A percentile compares a stretch with the other conserved stretches of the same genome.
Evolutionary conservation across 306 rosid species (phyloP).

Genomic region (Citrullus amarus): DNA sequence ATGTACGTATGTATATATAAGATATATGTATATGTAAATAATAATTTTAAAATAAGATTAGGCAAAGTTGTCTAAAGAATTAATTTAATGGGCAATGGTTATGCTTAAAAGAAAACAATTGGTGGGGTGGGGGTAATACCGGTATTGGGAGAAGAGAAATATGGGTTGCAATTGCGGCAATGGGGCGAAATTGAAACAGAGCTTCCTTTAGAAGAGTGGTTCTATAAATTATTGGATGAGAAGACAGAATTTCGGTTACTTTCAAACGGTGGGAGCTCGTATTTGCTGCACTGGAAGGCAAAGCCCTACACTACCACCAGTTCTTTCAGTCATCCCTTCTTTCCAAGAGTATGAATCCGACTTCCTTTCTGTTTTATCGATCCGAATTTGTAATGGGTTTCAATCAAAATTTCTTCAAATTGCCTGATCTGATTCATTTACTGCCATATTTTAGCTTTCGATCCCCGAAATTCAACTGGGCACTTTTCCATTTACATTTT

Average conservation of each 20-base stretch:
- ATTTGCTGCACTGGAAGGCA: not conserved
- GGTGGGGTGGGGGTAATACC: not conserved
- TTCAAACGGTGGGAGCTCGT: constrained; percentile 5
- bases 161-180: not conserved
- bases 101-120: no score
- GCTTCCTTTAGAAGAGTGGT: not conserved
- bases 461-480: not conserved
- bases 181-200: not conserved
- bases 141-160: not conserved
- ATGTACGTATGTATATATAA: no score
- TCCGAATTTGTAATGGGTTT: not conserved
- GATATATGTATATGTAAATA: no score
- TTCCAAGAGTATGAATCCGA: not conserved
- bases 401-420: not conserved
- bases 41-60: no score
- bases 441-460: not conserved
- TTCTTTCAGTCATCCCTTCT: not conserved
- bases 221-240: not conserved
- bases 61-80: no score
- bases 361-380: not conserved
- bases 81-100: no score
- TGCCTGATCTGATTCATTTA: constrained; percentile 2
- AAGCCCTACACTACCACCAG: not conserved
- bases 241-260: not conserved
- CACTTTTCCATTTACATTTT: not conserved